Evolutionary conservation across 2,329 filamentous ascomycete genomes (phyloP).

Genomic region (Fusarium hostae): DNA sequence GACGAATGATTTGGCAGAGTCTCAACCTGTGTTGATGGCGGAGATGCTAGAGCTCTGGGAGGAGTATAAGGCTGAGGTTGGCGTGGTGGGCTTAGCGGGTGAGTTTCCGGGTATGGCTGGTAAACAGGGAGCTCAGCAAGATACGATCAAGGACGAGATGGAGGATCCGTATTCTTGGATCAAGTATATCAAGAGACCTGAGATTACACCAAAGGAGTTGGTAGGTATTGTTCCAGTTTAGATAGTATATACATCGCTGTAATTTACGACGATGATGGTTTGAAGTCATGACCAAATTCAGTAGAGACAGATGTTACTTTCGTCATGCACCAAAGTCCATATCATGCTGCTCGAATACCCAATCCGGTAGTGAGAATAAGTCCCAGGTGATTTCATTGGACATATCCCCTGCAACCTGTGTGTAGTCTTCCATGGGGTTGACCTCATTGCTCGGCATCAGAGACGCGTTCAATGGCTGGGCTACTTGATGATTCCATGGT

Average conservation of each 20-base stretch:
- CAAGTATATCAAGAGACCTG: conserved; percentile 19
- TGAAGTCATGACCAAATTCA: neutral
- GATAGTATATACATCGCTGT: neutral
- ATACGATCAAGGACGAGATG: conserved; percentile 3
- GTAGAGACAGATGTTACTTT: too few species aligned
- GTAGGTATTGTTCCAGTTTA: neutral
- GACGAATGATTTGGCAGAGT: conserved; percentile 55
- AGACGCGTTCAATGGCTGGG: neutral
- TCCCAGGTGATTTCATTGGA: neutral
- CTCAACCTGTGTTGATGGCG: conserved; percentile 54
- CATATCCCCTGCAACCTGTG: neutral
- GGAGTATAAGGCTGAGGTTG: conserved; percentile 22
- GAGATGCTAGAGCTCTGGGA: conserved; percentile 20
- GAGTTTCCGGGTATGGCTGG: neutral
- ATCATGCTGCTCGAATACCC: neutral
- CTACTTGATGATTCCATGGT: neutral
- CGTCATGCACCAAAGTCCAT: neutral
- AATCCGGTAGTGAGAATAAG: neutral
- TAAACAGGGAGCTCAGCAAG: neutral
- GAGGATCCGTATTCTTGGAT: conserved; percentile 28
- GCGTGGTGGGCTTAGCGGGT: conserved; percentile 13
- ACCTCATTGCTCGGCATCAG: neutral
- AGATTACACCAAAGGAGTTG: conserved; percentile 10
- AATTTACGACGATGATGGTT: neutral
- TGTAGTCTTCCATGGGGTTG: neutral